These are phyloP conservation scores for Tolypocladium paradoxum DNA, from an alignment of 2,329 filamentous ascomycete species.

Conservation along the genomic window DNA sequence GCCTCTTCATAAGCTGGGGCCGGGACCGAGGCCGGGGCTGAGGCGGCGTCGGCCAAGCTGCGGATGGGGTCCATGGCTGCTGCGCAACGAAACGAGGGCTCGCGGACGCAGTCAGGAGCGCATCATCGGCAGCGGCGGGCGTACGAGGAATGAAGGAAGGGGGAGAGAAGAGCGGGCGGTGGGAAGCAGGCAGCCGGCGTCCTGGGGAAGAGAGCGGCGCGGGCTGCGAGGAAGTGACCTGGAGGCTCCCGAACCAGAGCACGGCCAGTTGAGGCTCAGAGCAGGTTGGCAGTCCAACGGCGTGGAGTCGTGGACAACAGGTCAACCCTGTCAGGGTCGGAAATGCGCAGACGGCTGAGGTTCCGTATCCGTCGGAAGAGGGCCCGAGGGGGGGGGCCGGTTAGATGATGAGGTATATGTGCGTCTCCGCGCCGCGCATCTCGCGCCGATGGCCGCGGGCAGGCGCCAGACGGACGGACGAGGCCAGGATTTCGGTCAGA, in stretches of 20 bases:
- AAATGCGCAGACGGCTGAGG: neutral
- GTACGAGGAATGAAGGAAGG: neutral
- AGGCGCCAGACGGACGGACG: neutral
- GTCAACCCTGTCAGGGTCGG: neutral
- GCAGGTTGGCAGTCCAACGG: too few relatives aligned
- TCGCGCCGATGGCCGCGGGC: neutral
- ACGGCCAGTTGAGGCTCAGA: too few relatives aligned
- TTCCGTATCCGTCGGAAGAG: neutral
- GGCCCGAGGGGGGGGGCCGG: neutral
- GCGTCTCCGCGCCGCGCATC: neutral
- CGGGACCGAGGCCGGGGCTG: slow-evolving; percentile 10
- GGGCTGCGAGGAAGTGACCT: too few relatives aligned
- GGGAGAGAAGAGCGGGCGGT: neutral
- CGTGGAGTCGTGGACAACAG: neutral
- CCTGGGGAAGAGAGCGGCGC: neutral
- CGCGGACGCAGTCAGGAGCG: neutral
- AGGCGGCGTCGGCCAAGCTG: slow-evolving; percentile 21
- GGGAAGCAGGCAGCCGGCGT: neutral
- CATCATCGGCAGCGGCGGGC: slow-evolving; percentile 1
- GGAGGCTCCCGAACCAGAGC: neutral
- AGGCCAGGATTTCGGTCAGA: neutral
- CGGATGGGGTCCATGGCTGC: slow-evolving; percentile 28
- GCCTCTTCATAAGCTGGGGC: slow-evolving; percentile 5
- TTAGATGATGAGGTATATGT: neutral
- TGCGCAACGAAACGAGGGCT: slow-evolving; percentile 2